A percentile compares a stretch with the other conserved stretches of the same genome.
Conservation (phyloP, 2,329 filamentous ascomycete species). For the Ceratocystis cacaofunesta region DNA sequence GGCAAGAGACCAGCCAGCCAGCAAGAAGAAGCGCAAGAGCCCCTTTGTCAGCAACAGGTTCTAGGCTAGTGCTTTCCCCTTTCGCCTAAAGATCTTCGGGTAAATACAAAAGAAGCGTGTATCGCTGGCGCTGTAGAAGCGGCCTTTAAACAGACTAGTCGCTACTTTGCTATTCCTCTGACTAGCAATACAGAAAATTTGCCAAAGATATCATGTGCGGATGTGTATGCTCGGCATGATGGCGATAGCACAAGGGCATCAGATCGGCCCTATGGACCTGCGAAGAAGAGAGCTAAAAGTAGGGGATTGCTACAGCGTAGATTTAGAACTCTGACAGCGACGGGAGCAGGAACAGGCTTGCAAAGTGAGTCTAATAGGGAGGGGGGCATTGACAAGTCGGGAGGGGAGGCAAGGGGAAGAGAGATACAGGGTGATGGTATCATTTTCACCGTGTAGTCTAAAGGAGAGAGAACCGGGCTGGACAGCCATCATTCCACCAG, state of each 20-base stretch:
- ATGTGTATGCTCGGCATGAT: not conserved
- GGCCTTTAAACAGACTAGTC: not conserved
- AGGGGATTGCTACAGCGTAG: not conserved
- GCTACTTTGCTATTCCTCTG: not conserved
- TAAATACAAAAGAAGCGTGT: slow-evolving; percentile 4
- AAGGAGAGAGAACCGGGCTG: not conserved
- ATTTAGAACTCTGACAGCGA: not conserved
- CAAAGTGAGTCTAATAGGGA: not conserved
- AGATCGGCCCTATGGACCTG: slow-evolving; percentile 20
- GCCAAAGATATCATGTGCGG: not conserved
- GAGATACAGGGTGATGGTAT: not conserved
- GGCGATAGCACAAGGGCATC: not conserved
- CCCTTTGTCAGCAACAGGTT: not conserved
- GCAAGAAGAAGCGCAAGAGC: not conserved
- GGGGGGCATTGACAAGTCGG: not conserved
- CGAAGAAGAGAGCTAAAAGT: slow-evolving; percentile 10
- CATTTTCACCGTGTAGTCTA: not conserved
- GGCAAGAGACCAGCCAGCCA: not conserved
- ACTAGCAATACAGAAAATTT: not conserved
- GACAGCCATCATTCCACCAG: not conserved
- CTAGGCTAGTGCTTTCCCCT: not conserved
- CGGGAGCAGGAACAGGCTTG: not conserved
- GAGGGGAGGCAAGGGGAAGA: not conserved
- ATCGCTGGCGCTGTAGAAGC: not conserved
- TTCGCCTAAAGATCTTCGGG: not conserved